Percentiles rank a stretch among this genome's conserved stretches.
These are phyloP conservation scores for Trichoderma sp. DNA, from an alignment of 2,329 filamentous ascomycete genomes.

Conservation along the genomic window DNA sequence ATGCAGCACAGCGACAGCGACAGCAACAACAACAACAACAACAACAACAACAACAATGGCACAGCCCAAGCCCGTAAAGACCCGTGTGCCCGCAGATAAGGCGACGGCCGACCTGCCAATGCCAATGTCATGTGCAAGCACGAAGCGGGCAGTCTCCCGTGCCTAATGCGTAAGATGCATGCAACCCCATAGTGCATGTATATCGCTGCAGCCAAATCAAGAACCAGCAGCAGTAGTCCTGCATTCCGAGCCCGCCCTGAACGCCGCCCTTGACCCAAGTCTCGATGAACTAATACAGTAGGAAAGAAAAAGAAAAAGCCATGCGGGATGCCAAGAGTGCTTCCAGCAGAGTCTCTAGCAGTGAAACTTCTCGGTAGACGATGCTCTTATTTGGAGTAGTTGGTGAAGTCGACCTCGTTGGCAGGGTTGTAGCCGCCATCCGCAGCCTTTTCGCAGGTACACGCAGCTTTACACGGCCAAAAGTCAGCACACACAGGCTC, in stretches of 20 bases:
- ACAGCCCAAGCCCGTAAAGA: constrained; percentile 10
- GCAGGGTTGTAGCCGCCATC: constrained; percentile 62
- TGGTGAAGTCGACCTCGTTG: constrained; percentile 87
- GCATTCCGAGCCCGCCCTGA: constrained; percentile 20
- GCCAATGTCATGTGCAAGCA: neutral
- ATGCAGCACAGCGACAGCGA: neutral
- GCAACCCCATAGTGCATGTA: neutral
- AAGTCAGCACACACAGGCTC: constrained; percentile 28
- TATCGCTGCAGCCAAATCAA: constrained; percentile 15
- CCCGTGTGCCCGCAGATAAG: constrained; percentile 9
- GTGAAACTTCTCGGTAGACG: neutral
- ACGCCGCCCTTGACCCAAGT: constrained; percentile 14
- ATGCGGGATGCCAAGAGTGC: neutral
- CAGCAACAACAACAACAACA: too few species aligned
- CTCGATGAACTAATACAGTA: neutral
- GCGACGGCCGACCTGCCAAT: constrained; percentile 22
- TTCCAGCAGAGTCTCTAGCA: neutral
- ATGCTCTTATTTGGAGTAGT: constrained; percentile 42
- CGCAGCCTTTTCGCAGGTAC: constrained; percentile 79
- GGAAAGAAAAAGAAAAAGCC: neutral
- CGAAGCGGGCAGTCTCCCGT: too few species aligned
- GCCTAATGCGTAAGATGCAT: neutral
- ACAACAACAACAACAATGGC: constrained; percentile 8
- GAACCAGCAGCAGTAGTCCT: constrained; percentile 7
- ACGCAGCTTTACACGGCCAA: constrained; percentile 54